These are phyloP conservation scores for Fagopyrum tataricum DNA, from an alignment of 148 eudicot species.

Conservation along the genomic window DNA sequence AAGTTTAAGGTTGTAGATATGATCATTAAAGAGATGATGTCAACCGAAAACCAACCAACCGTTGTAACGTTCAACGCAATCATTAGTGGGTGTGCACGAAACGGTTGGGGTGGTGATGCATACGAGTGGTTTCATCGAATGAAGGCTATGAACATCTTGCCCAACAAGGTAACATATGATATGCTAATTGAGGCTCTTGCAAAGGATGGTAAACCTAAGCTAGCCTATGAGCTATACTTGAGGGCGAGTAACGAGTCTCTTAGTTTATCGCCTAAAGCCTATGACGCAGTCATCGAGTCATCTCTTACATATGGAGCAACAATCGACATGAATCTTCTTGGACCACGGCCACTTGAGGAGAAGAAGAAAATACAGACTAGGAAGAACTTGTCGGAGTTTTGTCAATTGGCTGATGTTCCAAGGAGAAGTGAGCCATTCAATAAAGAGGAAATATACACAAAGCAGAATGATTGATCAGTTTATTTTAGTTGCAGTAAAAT, in stretches of 20 bases:
- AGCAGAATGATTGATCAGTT: constrained; percentile 10
- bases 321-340: constrained; percentile 42
- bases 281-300: constrained; percentile 53
- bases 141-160: constrained; percentile 43
- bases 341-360: constrained; percentile 61
- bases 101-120: constrained; percentile 49
- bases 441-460: constrained; percentile 28
- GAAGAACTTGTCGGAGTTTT: constrained; percentile 34
- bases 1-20: constrained; percentile 54
- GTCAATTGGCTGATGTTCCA: constrained; percentile 39
- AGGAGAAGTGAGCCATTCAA: constrained; percentile 42
- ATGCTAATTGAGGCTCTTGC: constrained; percentile 68
- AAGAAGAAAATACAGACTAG: constrained; percentile 36
- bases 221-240: constrained; percentile 72
- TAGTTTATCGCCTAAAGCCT: constrained; percentile 53
- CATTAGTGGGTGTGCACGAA: constrained; percentile 54
- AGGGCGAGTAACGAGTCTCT: constrained; percentile 54
- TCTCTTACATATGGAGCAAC: constrained; percentile 41
- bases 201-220: constrained; percentile 74
- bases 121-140: constrained; percentile 78
- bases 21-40: constrained; percentile 58
- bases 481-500: neutral
- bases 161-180: constrained; percentile 73
- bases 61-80: constrained; percentile 93
- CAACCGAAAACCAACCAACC: constrained; percentile 46